phyloP scores from a whole-genome alignment of 2,329 filamentous ascomycete species.

The Fusarium miscanthi region DNA sequence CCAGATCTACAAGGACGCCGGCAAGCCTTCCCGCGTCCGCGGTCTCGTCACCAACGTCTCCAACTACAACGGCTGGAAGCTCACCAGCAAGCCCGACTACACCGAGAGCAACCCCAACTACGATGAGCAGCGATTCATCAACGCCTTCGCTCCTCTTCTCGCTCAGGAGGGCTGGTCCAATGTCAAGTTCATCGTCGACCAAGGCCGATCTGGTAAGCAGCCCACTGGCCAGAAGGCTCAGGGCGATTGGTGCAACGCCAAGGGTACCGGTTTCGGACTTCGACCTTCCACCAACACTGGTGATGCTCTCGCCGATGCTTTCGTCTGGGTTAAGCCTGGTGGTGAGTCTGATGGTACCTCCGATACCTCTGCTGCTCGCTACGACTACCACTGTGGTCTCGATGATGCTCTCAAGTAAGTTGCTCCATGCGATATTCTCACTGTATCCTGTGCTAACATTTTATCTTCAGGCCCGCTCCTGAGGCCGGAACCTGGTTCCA shows the following conservation, averaged over 20 bases:
- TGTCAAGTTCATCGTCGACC: conserved; percentile 62
- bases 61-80: conserved; percentile 65
- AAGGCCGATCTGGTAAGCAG: conserved; percentile 66
- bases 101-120: conserved; percentile 60
- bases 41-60: conserved; percentile 69
- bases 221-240: conserved; percentile 70
- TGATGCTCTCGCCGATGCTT: conserved; percentile 69
- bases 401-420: conserved; percentile 58
- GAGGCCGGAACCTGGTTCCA: conserved; percentile 78
- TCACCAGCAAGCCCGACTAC: conserved; percentile 57
- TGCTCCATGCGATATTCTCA: accelerated
- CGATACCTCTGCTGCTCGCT: conserved; percentile 57
- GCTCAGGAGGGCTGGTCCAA: conserved; percentile 56
- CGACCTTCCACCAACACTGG: conserved; percentile 72
- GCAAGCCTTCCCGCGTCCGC: conserved; percentile 61
- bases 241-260: conserved; percentile 77
- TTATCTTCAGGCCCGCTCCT: conserved; percentile 65
- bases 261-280: conserved; percentile 71
- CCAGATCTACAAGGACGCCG: conserved; percentile 61
- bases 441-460: conserved; percentile 40
- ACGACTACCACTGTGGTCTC: conserved; percentile 59
- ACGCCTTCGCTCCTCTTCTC: conserved; percentile 73
- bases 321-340: conserved; percentile 79
- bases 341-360: conserved; percentile 66
- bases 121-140: conserved; percentile 67